phyloP scores from a whole-genome alignment of 768 basidiomycete species.

The Boletellus emodensis region DNA sequence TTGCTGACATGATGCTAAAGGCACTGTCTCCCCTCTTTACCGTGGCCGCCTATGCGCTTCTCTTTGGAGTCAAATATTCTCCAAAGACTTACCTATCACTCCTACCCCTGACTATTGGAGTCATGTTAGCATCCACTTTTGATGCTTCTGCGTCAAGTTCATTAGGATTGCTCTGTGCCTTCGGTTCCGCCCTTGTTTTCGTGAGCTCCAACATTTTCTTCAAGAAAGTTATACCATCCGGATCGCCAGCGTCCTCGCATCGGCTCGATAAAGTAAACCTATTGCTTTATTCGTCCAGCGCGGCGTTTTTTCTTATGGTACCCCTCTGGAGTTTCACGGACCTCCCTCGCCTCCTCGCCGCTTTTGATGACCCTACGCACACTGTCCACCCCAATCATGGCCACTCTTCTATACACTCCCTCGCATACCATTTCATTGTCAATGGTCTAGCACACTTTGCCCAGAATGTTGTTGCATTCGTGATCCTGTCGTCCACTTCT shows the following conservation, averaged over 20 bases:
- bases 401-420: slow-evolving; percentile 52
- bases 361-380: slow-evolving; percentile 38
- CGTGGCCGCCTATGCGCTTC: slow-evolving; percentile 88
- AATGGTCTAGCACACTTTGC: slow-evolving; percentile 96
- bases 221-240: slow-evolving; percentile 91
- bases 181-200: slow-evolving; percentile 95
- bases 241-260: slow-evolving; percentile 49
- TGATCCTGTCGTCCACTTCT: slow-evolving; percentile 92
- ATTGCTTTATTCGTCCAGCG: slow-evolving; percentile 87
- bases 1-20: slow-evolving; percentile 39
- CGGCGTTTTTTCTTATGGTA: slow-evolving; percentile 95
- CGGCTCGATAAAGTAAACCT: slow-evolving; percentile 98
- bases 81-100: slow-evolving; percentile 88
- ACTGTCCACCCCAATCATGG: slow-evolving; percentile 45
- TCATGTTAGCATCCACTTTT: slow-evolving; percentile 96
- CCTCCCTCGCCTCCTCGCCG: slow-evolving; percentile 59
- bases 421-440: slow-evolving; percentile 80
- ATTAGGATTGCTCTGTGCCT: slow-evolving; percentile 88
- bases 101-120: slow-evolving; percentile 90
- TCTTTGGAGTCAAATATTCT: slow-evolving; percentile 94
- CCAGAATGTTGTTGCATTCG: slow-evolving; percentile 96
- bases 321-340: slow-evolving; percentile 94
- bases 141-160: slow-evolving; percentile 85
- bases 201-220: slow-evolving; percentile 99
- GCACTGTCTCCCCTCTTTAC: slow-evolving; percentile 97